Conservation (phyloP, 225 moss, liverwort and hornwort genomes). For the Ulota crispa region DNA sequence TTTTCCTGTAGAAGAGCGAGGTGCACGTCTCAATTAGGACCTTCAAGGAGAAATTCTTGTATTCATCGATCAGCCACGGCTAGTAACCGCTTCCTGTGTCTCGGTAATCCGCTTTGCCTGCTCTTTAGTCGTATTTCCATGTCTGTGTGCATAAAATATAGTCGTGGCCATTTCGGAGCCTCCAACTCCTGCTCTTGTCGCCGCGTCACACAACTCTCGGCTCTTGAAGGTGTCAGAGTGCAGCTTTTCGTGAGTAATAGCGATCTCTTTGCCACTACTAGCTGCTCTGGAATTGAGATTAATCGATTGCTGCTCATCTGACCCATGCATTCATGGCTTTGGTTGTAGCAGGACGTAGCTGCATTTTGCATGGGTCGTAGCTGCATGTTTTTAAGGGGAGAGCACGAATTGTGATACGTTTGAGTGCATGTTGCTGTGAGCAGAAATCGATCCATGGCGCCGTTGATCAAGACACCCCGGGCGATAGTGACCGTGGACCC, state of each 20-base stretch:
- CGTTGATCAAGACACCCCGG: conserved; percentile 59
- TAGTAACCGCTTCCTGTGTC: background rate
- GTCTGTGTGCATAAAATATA: background rate
- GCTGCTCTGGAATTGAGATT: background rate
- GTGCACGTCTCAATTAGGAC: background rate
- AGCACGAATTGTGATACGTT: background rate
- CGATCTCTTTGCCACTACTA: background rate
- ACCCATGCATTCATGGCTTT: background rate
- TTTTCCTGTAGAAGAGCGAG: conserved; percentile 5
- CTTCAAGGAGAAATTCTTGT: background rate
- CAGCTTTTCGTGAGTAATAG: background rate
- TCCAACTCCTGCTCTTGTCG: background rate
- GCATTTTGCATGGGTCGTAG: background rate
- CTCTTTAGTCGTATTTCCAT: background rate
- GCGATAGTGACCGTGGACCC: conserved; percentile 67
- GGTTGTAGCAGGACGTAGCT: conserved; percentile 6
- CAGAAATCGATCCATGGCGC: conserved; percentile 54
- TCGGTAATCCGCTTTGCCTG: background rate
- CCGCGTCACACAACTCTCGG: background rate
- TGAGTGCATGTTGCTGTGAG: background rate
- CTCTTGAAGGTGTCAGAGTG: background rate
- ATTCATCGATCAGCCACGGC: background rate
- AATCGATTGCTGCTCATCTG: background rate
- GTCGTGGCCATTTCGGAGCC: background rate
- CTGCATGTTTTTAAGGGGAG: background rate